Base-by-base conservation (phyloP, 2,329 filamentous ascomycete genomes). In the Colletotrichum sp. region DNA sequence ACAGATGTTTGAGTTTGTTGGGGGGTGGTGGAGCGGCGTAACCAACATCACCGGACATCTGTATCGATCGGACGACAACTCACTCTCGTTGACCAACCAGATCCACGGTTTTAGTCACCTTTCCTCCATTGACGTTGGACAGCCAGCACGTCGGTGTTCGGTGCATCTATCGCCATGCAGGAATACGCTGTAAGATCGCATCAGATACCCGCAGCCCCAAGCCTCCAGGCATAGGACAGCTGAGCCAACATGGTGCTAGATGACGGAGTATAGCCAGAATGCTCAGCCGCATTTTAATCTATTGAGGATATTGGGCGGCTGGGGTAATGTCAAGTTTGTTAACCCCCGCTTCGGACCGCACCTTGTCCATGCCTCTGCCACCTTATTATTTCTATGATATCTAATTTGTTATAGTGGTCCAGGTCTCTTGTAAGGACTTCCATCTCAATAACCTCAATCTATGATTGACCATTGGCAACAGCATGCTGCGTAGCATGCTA, bases 401-500 rank as follows among this genome's bases (percentile, higher is more conserved):
- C 10, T 65, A 12, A 70, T 30, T 18, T 3, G 18, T 18, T 6
- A 4, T 2, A 74, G 71, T 32, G 71, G 66, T 1, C 71, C 66
- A 3, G 71, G 71, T 10, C 66, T 74, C 10, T 60, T 74, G 66
- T 74, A 13, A 66, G 63, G 2, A 2, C 36, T 16, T 0, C 24
- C 18, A 7, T 1, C 57, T n/a, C 28, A 12, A 30, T 13, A 2
- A 13, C 3, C 5, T 1, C 36, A 0, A 24, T 21, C 16, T 1
- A 30, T 12, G 0, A n/a, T 21, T 52, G 18, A 18, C 16, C 8
- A 32, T 10, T 2, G 4, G 9, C n/a, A 59, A 30, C 14, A 79
- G 79, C 26, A 80, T 80, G 79, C 76, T 80, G 8, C 79, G 78
- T n/a, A 79, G 79, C 65, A 77, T 80, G 74, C n/a, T 79, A 2